Evolutionary conservation across 2,329 filamentous ascomycete genomes (phyloP), one percentile per base, ranked within the genome.

Genomic region (Aureobasidium sp.): DNA sequence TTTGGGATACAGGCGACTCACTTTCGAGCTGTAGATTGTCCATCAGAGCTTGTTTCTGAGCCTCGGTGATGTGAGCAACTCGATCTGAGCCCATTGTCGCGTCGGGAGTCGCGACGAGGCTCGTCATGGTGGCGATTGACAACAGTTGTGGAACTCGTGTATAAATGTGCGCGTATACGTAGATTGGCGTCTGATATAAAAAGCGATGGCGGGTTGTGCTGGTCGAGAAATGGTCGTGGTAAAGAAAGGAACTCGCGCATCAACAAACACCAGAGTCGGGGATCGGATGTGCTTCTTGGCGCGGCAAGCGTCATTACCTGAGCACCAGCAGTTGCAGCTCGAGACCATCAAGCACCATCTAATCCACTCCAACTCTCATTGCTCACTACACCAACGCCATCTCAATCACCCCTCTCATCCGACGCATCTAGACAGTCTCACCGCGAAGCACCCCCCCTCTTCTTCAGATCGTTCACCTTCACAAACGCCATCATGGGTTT

Each of bases 11-110:
- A 72, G 65, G 44, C 51, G 36, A 63, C 77, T 70, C 81, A 96
- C 91, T 85, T 76, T 97, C 91, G 44, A 96, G 81, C 71, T 96
- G 90, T 42, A 96, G 76, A 69, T 97, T 96, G 70, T 96, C 90
- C 63, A 96, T 87, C 57, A 96, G 78, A 12, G 89, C 88, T 74
- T 94, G 89, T 75, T 96, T 96, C 73, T 96, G 90, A 44, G 81
- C 68, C 48, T 70, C 67, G 29, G 75, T 76, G 51, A 78, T 74
- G 3, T 63, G 53, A 9, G 64, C 55, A 5, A 57, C 48, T 17
- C 52, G 51, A 57, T 65, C 64, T 13, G 36, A 34, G 10, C 41
- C 26, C 37, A 32, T 39, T 57, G 62, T 65, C 59, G 64, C 62
- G n/a, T 68, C 65, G 23, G 67, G 66, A 37, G 69, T 68, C 29